A percentile compares a stretch with the other conserved stretches of the same genome.
Conservation (phyloP, 805 yeast genomes). For the Torulaspora delbrueckii region DNA sequence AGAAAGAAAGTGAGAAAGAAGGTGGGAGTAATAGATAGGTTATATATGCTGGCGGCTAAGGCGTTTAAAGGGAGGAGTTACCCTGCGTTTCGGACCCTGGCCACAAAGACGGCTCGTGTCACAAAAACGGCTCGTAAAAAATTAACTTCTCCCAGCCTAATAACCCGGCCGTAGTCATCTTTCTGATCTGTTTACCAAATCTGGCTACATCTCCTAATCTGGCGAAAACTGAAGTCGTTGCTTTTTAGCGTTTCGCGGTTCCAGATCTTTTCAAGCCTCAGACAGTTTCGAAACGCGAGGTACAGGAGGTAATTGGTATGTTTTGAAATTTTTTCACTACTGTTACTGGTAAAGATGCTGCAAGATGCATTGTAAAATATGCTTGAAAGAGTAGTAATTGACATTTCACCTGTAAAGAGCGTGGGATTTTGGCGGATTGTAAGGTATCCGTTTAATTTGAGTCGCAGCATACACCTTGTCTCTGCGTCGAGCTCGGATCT, state of each 20-base stretch:
- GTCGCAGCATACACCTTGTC: neutral
- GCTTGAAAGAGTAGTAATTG: neutral
- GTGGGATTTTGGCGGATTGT: constrained; percentile 1
- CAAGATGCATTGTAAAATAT: neutral
- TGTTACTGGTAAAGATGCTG: neutral
- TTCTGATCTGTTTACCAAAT: neutral
- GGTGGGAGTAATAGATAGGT: neutral
- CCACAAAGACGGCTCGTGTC: neutral
- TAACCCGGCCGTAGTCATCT: neutral
- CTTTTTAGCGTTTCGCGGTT: neutral
- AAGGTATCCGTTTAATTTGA: neutral
- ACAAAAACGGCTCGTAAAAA: neutral
- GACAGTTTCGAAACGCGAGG: neutral
- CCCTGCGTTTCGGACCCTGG: neutral
- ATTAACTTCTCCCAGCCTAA: neutral
- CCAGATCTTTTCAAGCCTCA: neutral
- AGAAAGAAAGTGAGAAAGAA: neutral
- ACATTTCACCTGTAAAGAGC: neutral
- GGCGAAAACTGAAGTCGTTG: neutral
- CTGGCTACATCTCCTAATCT: neutral
- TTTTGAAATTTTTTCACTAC: neutral
- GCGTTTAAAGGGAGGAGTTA: neutral
- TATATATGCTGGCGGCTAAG: neutral
- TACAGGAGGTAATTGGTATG: neutral
- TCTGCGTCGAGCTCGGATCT: neutral